Base-by-base conservation (phyloP, 345 rosid genomes). In the Bruguiera sexangula region DNA sequence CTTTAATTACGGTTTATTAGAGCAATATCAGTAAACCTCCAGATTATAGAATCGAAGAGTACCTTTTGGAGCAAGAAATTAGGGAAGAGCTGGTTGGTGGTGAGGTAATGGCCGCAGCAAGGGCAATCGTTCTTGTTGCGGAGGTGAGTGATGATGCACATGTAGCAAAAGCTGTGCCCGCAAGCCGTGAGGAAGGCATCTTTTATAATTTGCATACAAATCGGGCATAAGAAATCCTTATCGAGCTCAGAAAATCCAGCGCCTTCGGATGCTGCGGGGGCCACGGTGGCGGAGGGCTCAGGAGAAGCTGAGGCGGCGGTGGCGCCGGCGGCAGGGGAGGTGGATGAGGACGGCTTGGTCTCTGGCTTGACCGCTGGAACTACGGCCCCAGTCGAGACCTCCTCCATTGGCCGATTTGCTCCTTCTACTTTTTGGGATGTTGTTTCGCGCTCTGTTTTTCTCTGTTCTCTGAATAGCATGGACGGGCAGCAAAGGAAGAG, bases 141-240 rank as follows among this genome's bases (percentile, higher is more conserved):
- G 50, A 95, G 94, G 72, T 95, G 98, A 30, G 99, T 95, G 76
- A 82, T 90, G 72, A 95, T 85, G 63, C 99, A 95, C 98, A 88
- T 88, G 81, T 88, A 89, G 80, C 99, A 95, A 85, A 95, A 95
- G 74, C 99, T 95, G 65, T 95, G 99, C 6, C 99, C 98, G 68
- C 99, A 95, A 7, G 85, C 85, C 6, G 99, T 95, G n/a, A 95
- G 89, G 75, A 95, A 95, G 39, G 99, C 97, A 73, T 92, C 98
- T 68, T 90, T 90, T 9, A 95, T 90, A 32, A 95, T 79, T 86
- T 92, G 97, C 98, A 95, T 95, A 74, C 99, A 95, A 68, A 95
- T 95, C 78, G 99, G 98, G 73, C 99, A 92, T 15, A 87, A 77
- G 76, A 87, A 79, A 76, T 95, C 96, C 77, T 85, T 95, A 48